These are phyloP conservation scores for Populus davidiana DNA, from an alignment of 345 rosid species.

Conservation along the genomic window DNA sequence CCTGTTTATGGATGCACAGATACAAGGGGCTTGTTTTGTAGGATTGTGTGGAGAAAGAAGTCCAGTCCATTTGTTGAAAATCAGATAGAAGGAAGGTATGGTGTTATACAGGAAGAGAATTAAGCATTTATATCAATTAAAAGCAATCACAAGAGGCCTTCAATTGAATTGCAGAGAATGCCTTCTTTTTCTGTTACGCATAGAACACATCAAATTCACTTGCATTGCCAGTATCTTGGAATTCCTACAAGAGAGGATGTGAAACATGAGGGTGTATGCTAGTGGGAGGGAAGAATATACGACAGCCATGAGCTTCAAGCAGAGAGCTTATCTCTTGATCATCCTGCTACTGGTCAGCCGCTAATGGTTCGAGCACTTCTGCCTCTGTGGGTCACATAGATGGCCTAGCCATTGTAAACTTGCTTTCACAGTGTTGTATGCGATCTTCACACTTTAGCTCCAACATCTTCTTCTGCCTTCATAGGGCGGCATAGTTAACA, in stretches of 20 bases:
- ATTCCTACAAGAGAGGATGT: conserved; percentile 79
- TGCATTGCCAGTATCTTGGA: conserved; percentile 89
- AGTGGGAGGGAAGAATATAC: conserved; percentile 55
- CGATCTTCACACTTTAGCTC: background rate
- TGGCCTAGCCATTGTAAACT: conserved; percentile 11
- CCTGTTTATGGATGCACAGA: too few species aligned
- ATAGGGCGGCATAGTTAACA: background rate
- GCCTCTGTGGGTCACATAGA: conserved; percentile 58
- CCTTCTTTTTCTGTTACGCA: too few species aligned
- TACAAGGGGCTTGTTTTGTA: too few species aligned
- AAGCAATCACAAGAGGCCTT: too few species aligned
- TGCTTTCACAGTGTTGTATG: background rate
- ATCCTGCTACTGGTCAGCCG: conserved; percentile 54
- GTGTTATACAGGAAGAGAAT: too few species aligned
- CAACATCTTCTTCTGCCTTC: background rate
- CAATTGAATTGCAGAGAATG: too few species aligned
- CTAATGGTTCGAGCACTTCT: conserved; percentile 52
- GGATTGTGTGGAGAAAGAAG: too few species aligned
- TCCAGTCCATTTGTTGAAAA: too few species aligned
- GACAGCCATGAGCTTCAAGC: conserved; percentile 84
- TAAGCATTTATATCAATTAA: too few species aligned
- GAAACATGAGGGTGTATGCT: conserved; percentile 76
- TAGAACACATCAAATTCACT: conserved; percentile 85
- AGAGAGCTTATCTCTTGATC: conserved; percentile 72
- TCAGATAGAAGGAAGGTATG: too few species aligned